These are phyloP conservation scores for Aspergillus sp. DNA, from an alignment of 2,329 filamentous ascomycete species.

Conservation along the genomic window DNA sequence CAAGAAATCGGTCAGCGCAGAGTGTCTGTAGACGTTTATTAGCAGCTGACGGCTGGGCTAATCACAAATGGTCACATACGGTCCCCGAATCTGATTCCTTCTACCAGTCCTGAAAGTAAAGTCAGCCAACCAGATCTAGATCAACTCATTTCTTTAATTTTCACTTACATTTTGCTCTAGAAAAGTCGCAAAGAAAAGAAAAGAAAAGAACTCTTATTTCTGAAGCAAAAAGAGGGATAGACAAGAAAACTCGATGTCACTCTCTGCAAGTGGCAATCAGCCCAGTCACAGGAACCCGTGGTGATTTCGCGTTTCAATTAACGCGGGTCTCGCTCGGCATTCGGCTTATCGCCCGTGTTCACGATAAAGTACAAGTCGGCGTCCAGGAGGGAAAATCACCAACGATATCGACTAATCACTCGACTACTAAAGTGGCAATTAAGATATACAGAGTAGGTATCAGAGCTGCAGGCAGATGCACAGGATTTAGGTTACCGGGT, in stretches of 20 bases:
- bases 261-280: neutral
- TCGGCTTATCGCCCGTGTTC: constrained; percentile 9
- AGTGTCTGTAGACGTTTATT: constrained; percentile 39
- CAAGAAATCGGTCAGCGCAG: constrained; percentile 60
- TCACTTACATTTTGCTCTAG: neutral
- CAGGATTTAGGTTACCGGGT: neutral
- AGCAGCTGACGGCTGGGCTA: neutral
- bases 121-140: neutral
- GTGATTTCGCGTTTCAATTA: constrained; percentile 36
- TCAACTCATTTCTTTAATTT: neutral
- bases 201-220: neutral
- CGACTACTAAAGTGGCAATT: neutral
- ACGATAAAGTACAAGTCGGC: neutral
- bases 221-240: neutral
- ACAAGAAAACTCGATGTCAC: neutral
- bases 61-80: constrained; percentile 31
- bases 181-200: neutral
- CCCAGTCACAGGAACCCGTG: constrained; percentile 27
- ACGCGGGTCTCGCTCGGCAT: constrained; percentile 18
- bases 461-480: no score
- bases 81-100: constrained; percentile 34
- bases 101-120: constrained; percentile 17
- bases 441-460: no score
- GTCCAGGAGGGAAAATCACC: no score
- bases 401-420: no score